Evolutionary conservation across 345 rosid genomes (phyloP), one percentile per base, ranked within the genome.

Genomic region (Kandelia obovata): DNA sequence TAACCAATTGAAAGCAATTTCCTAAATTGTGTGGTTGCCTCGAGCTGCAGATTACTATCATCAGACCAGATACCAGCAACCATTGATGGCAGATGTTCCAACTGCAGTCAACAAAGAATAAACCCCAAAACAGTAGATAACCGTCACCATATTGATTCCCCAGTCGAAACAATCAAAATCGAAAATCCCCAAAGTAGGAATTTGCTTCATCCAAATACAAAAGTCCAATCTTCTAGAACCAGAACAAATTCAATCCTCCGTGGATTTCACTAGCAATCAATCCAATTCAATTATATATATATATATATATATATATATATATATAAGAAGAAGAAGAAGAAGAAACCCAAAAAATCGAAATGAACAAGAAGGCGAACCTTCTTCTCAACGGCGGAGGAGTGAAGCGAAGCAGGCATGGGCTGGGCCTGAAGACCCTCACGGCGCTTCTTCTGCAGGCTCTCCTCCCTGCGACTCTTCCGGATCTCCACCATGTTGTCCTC

Each of bases 401-500:
- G 75, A 62, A 70, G 52, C 4, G 86, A 59, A 60, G 89, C 71
- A 28, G 85, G 75, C 55, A 78, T 65, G 21, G 73, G 76, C 73
- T 83, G 92, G 5, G 87, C 73, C 70, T 82, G 93, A 17, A 92
- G 78, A 23, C 92, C 96, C 61, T 92, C 97, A 2, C 97, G 93
- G 11, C 97, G 83, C 79, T 92, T 92, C 86, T 92, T 92, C 76
- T 82, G 87, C 68, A 92, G 78, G 86, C 92, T 88, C 78, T 92
- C 97, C 67, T 92, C 97, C 55, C 96, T 81, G 60, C 86, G 85
- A 58, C 49, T 92, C 84, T 92, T 92, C 17, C 97, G 85, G 89
- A 92, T 92, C 92, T 92, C 97, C 51, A 92, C 96, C 96, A 92
- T 83, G 78, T 88, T 86, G 68, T 92, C 97, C 80, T 92, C 97